These are phyloP conservation scores for Hypoxylon rubiginosum DNA, from an alignment of 2,329 filamentous ascomycete genomes.

Conservation along the genomic window DNA sequence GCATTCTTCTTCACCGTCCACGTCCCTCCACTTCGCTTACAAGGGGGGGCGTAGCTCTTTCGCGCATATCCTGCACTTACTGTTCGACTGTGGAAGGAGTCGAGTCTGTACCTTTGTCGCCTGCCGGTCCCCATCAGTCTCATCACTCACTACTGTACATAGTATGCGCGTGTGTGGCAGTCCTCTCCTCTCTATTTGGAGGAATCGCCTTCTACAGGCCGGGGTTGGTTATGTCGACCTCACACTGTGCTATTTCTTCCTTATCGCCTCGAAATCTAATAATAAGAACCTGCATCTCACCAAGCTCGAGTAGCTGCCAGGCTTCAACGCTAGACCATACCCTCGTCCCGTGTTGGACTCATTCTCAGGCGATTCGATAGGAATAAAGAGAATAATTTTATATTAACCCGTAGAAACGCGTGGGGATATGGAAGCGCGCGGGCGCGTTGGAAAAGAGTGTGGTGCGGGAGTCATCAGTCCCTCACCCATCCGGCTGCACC, in stretches of 20 bases:
- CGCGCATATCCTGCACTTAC: constrained; percentile 46
- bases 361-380: constrained; percentile 15
- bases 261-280: constrained; percentile 28
- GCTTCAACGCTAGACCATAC: constrained; percentile 4
- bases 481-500: constrained; percentile 32
- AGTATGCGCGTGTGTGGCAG: constrained; percentile 36
- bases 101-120: constrained; percentile 31
- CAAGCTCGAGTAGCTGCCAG: constrained; percentile 16
- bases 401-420: constrained; percentile 26
- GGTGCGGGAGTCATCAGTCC: constrained; percentile 40
- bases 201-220: constrained; percentile 24
- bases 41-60: constrained; percentile 42
- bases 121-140: constrained; percentile 24
- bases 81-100: constrained; percentile 36
- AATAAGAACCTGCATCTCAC: constrained; percentile 15
- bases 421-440: constrained; percentile 36
- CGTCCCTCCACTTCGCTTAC: constrained; percentile 42
- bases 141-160: constrained; percentile 21
- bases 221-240: constrained; percentile 22
- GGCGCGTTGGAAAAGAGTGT: constrained; percentile 24
- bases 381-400: constrained; percentile 16
- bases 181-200: constrained; percentile 22
- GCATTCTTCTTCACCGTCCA: constrained; percentile 42
- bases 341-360: background rate
- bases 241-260: constrained; percentile 40